Base-by-base conservation (phyloP, 116 monocot genomes). In the Posidonia oceanica region DNA sequence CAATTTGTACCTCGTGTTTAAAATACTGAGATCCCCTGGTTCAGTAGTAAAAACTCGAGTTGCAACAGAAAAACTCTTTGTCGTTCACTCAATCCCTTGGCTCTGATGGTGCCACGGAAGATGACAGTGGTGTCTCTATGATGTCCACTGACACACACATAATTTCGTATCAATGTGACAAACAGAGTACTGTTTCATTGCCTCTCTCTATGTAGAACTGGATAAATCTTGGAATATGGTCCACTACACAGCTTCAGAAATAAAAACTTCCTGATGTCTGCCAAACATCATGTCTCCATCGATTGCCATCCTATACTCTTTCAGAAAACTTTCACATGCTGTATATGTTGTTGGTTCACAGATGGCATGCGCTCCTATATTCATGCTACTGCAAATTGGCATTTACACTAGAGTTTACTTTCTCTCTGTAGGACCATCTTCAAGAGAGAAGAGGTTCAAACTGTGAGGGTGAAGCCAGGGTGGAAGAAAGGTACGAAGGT, bases 401-500 rank as follows among this genome's bases (percentile, higher is more conserved):
- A 52, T 18, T 20, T 52, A 7, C 5, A 39, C 38, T 17, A 11
- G 39, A 21, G 37, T 8, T 39, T 70, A 57, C 0, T 13, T 12
- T 61, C 17, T 66, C 16, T 56, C 42, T 20, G 55, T 39, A 93
- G 93, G 64, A 22, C 52, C 15, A 84, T 80, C 13, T 44, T 69
- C 36, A 59, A 72, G 44, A 83, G 78, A 72, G 80, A 93, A 52
- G 93, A 93, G 57, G 59, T 84, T 14, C 77, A 81, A 48, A 87
- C 64, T 12, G 87, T 98, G 69, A 83, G 58, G 44, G 80, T 98
- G 67, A 93, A 89, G 67, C 93, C 93, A 0, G 98, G 98, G 61
- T 93, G 90, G 93, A 87, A 78, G 75, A 93, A 93, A 59, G 93
- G 98, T 2, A 87, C 83, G 1, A 98, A 77, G 78, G 82, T 98